phyloP scores from a whole-genome alignment of 106 monocot species.

The Dendrobium nobile region DNA sequence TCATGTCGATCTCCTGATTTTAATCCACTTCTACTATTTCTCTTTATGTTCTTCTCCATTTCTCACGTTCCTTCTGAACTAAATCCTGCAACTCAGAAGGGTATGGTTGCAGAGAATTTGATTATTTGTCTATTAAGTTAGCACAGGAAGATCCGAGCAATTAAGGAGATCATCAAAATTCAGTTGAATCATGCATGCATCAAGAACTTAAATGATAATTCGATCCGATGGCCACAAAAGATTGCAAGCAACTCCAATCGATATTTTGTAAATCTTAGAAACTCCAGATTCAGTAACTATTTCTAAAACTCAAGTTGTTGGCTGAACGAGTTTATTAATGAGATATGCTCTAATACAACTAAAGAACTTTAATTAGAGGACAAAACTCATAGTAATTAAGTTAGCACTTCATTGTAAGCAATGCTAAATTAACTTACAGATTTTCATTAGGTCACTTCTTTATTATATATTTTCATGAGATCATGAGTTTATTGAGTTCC shows the following conservation, averaged over 20 bases:
- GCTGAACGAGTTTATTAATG: background rate
- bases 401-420: too few relatives aligned
- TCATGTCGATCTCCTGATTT: constrained; percentile 13
- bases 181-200: constrained; percentile 46
- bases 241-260: constrained; percentile 53
- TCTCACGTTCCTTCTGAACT: constrained; percentile 32
- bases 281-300: background rate
- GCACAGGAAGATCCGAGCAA: background rate
- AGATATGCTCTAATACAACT: background rate
- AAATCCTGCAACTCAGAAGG: constrained; percentile 22
- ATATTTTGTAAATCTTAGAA: constrained; percentile 48
- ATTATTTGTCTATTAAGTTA: background rate
- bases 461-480: too few relatives aligned
- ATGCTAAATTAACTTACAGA: too few relatives aligned
- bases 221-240: constrained; percentile 51
- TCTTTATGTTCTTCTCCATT: constrained; percentile 26
- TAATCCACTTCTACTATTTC: constrained; percentile 42
- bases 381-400: too few relatives aligned
- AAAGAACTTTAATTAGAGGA: too few relatives aligned
- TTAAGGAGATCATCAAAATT: constrained; percentile 10
- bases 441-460: too few relatives aligned
- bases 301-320: background rate
- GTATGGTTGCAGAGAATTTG: background rate
- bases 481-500: too few relatives aligned
- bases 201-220: constrained; percentile 55